A percentile compares a stretch with the other conserved stretches of the same genome.
Evolutionary conservation across 345 rosid genomes (phyloP).

Genomic region (Alliaria petiolata): DNA sequence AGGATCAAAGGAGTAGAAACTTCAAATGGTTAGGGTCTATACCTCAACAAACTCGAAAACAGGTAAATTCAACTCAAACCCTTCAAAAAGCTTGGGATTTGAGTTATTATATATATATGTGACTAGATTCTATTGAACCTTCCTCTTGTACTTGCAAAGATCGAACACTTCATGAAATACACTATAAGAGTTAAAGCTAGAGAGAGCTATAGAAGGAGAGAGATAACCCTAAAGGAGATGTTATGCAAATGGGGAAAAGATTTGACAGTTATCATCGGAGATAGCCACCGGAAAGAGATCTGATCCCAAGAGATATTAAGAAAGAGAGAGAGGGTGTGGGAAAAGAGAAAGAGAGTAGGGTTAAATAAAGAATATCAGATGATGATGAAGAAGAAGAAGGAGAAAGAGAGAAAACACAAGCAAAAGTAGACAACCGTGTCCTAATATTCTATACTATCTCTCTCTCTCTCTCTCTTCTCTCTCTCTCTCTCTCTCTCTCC

Average conservation of each 20-base stretch:
- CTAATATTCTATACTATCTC: constrained; percentile 42
- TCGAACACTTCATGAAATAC: constrained; percentile 11
- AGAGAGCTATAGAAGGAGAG: constrained; percentile 20
- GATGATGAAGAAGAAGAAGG: constrained; percentile 3
- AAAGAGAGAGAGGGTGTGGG: constrained; percentile 2
- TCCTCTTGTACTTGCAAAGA: constrained; percentile 1
- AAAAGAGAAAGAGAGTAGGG: constrained; percentile 37
- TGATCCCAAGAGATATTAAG: constrained; percentile 18
- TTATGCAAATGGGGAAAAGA: constrained; percentile 21
- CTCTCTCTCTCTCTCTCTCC: constrained; percentile 23
- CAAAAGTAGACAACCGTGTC: constrained; percentile 45
- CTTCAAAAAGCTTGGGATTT: constrained; percentile 4
- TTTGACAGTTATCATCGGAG: constrained; percentile 52
- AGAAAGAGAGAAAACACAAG: constrained; percentile 25
- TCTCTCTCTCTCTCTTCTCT: constrained; percentile 21
- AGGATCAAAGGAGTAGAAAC: background rate
- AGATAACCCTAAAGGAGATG: constrained; percentile 20
- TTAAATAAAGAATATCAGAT: constrained; percentile 43
- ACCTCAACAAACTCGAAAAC: constrained; percentile 13
- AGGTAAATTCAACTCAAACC: constrained; percentile 3
- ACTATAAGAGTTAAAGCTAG: constrained; percentile 8
- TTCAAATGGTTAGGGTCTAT: constrained; percentile 4
- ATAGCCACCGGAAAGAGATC: constrained; percentile 42
- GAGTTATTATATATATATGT: background rate
- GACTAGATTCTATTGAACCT: background rate